Evolutionary conservation across 2,329 filamentous ascomycete genomes (phyloP), one percentile per base, ranked within the genome.

Genomic region (Gaeumannomyces tritici): DNA sequence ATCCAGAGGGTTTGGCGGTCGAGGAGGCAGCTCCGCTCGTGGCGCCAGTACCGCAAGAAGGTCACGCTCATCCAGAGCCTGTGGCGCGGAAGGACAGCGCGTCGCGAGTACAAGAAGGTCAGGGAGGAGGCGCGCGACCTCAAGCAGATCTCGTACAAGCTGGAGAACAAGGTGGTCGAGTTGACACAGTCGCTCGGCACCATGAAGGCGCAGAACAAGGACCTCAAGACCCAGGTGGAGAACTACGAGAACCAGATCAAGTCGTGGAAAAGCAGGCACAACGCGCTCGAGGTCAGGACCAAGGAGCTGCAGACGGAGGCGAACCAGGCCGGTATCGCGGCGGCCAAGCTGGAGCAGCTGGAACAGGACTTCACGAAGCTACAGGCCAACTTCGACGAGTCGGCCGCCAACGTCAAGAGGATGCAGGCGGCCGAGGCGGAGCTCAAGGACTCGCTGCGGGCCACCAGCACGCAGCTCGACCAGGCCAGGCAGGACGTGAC

Each of bases 131-230:
- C 95, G 67, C 90, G 95, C 72, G 96, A 99, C 79, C 85, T 99
- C 74, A 98, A 98, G 82, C 93, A 98, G 76, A 99, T 99, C 69
- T 98, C 95, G 2, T 99, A 99, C 82, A 98, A 96, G 81, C 81
- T 99, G 70, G 95, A 99, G 76, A 98, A 99, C 83, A 99, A 99
- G 86, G 95, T 99, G 66, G 91, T 99, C 66, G 95, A 99, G 79
- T 84, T 99, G 71, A 99, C 95, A 1, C 95, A 99, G 75, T 91
- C 89, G 60, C 78, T 99, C 69, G 93, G 95, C 67, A 88, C 91
- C 12, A 89, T 96, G 83, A 96, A 96, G 80, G 85, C 88, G 66
- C 91, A 96, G 77, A 99, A 99, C 84, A 97, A 96, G 81, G 84
- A 85, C 63, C 83, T 99, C 65, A 82, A 89, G 69, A 88, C 85